Evolutionary conservation across 164 flowering plant species (phyloP).

Genomic region (Taxillus chinensis): DNA sequence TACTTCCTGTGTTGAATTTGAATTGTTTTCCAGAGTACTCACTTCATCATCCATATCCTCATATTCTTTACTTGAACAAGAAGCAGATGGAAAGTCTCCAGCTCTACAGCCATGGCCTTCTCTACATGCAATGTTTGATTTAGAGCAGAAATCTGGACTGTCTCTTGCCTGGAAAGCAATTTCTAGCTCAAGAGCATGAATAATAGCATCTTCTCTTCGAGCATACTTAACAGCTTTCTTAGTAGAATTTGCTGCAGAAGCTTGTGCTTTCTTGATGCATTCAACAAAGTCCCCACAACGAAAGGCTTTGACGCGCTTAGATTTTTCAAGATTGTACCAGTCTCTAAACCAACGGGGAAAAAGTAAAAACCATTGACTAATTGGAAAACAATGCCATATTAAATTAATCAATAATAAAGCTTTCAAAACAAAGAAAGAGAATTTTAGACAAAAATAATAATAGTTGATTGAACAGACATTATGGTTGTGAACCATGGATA

Average conservation of each 20-base stretch:
- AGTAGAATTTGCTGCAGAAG: slow-evolving; percentile 33
- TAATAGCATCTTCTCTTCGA: slow-evolving; percentile 81
- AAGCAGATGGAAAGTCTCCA: slow-evolving; percentile 19
- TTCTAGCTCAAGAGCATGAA: slow-evolving; percentile 83
- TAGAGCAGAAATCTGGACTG: slow-evolving; percentile 13
- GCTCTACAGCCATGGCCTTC: slow-evolving; percentile 15
- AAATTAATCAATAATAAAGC: too few relatives aligned
- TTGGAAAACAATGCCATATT: too few relatives aligned
- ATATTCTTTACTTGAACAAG: slow-evolving; percentile 18
- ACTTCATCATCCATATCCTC: slow-evolving; percentile 23
- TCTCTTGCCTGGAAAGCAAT: slow-evolving; percentile 29
- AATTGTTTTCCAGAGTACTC: slow-evolving; percentile 21
- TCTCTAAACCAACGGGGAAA: slow-evolving; percentile 40
- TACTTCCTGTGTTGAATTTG: slow-evolving; percentile 41
- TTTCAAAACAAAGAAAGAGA: too few relatives aligned
- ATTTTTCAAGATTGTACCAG: slow-evolving; percentile 89
- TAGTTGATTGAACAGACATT: too few relatives aligned
- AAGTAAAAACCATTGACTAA: background rate
- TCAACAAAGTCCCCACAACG: slow-evolving; percentile 86
- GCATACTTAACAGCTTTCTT: slow-evolving; percentile 75
- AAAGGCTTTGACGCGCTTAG: slow-evolving; percentile 83
- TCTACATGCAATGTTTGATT: slow-evolving; percentile 14
- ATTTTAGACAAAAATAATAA: too few relatives aligned
- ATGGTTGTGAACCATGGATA: too few relatives aligned
- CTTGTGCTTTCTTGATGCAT: slow-evolving; percentile 75